A percentile compares a stretch with the other conserved stretches of the same genome.
Conservation (phyloP, 768 basidiomycete genomes). For the Pisolithus microcarpus region DNA sequence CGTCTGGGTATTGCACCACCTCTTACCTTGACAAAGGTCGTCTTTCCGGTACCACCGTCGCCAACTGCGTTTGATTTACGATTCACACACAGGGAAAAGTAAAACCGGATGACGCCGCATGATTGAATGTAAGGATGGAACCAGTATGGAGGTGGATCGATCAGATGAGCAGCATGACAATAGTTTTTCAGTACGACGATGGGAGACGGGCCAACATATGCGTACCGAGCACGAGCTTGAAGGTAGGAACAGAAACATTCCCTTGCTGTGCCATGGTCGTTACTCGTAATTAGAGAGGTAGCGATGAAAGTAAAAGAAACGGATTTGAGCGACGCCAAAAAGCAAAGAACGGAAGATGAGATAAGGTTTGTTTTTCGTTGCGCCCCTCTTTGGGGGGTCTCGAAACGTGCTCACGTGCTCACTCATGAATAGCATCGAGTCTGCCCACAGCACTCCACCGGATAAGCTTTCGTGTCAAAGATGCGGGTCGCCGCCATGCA, state of each 20-base stretch:
- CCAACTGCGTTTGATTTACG: slow-evolving; percentile 78
- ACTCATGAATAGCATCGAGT: too few relatives aligned
- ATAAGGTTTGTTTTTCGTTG: slow-evolving; percentile 33
- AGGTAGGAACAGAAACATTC: slow-evolving; percentile 56
- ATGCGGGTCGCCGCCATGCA: too few relatives aligned
- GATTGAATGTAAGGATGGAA: neutral
- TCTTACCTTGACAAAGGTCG: slow-evolving; percentile 92
- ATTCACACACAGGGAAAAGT: slow-evolving; percentile 20
- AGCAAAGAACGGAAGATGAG: slow-evolving; percentile 25
- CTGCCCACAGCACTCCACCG: too few relatives aligned
- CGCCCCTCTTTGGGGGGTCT: slow-evolving; percentile 13
- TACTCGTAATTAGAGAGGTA: slow-evolving; percentile 18
- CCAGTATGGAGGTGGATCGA: neutral
- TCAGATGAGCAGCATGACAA: neutral
- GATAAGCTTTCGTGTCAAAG: too few relatives aligned
- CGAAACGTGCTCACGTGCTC: slow-evolving; percentile 23
- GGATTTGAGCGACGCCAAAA: slow-evolving; percentile 20
- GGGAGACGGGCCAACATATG: slow-evolving; percentile 6
- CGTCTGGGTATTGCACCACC: slow-evolving; percentile 23
- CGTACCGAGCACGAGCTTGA: slow-evolving; percentile 98
- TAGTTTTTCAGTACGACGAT: neutral
- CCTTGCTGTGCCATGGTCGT: slow-evolving; percentile 34
- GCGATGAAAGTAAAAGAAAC: slow-evolving; percentile 14
- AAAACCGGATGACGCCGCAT: neutral
- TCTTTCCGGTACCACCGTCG: slow-evolving; percentile 96